Evolutionary conservation across 2,329 filamentous ascomycete genomes (phyloP), one percentile per base, ranked within the genome.

Genomic region (Sclerotinia subarctica): DNA sequence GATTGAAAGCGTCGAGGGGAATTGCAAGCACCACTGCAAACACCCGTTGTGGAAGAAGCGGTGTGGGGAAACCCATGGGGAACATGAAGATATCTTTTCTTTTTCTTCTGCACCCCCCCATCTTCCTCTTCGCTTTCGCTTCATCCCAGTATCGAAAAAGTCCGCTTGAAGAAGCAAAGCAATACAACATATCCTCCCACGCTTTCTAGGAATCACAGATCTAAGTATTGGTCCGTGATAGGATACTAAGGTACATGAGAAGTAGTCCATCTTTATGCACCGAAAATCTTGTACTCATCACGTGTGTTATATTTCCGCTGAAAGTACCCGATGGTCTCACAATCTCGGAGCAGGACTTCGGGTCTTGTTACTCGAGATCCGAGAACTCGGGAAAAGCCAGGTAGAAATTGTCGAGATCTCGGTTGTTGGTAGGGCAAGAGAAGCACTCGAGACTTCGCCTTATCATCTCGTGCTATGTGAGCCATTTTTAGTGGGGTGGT

Each of bases 291-390:
- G 44, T 62, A 24, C 47, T 26, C 58, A 62, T 63, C 59, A 63
- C 46, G 59, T 63, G 59, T 51, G n/a, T 15, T 42, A 63, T 63
- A 63, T 63, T 26, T 51, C 59, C 59, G 59, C 59, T 63, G n/a
- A 63, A 63, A 63, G 59, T 63, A 38, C 59, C 59, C 59, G 59
- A 63, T 5, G n/a, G 59, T 63, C n/a, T 17, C 46, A 63, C 59
- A 51, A 51, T 63, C 46, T 51, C 59, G 59, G 59, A 63, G 46
- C 17, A 51, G 29, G 32, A 63, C 46, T 63, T 63, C 59, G 59
- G 59, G 51, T 51, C 59, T 38, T 24, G 59, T 52, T 51, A 63
- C 59, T 52, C 59, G 47, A 51, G 59, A 51, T 63, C 59, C 59
- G 59, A 42, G 59, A 63, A 51, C 46, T 63, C 59, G 59, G 59